Base-by-base conservation (phyloP, 2,329 filamentous ascomycete species). In the Dothistroma pini region DNA sequence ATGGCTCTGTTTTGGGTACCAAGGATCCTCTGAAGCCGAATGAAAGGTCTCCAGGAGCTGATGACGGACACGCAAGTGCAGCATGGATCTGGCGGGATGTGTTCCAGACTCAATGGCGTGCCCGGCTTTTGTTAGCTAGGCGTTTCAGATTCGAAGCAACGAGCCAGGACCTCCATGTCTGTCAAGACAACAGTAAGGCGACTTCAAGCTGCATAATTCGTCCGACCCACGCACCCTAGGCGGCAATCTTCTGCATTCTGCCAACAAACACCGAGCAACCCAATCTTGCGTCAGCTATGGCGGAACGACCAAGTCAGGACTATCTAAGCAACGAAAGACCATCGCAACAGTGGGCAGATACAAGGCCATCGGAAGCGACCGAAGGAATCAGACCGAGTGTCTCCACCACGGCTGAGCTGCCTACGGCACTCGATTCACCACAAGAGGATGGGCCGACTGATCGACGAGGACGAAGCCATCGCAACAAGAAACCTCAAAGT, bases 1-100 rank as follows among this genome's bases (percentile, higher is more conserved):
- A 61, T 21, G 64, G 64, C 1, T 53, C 57, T n/a, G 58, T 61
- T 29, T 25, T 54, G 14, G 57, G 60, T 16, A 54, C 54, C 1
- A 57, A 66, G 53, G 64, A 66, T 31, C 55, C 48, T 14, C 35
- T 61, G 44, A 61, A 58, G 29, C 1, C 55, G 55, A 25, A 64
- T 61, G 55, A 53, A 61, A 21, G 64, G 61, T 19, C 51, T 63
- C 10, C 64, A 60, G 64, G 62, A 62, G 29, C 50, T 57, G 53
- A 52, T 66, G 25, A 58, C 56, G 22, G 60, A 66, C 32, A 60
- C 62, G 52, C 64, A 66, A 52, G n/a, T 48, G 51, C 49, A 35
- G 53, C 34, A 58, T 55, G 50, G 56, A 54, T 48, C 51, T 54
- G 6, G 57, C 54, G 47, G 54, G 8, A 22, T 48, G 48, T 19